These are phyloP conservation scores for Hirsutella thompsonii DNA, from an alignment of 2,329 filamentous ascomycete species.

Conservation along the genomic window DNA sequence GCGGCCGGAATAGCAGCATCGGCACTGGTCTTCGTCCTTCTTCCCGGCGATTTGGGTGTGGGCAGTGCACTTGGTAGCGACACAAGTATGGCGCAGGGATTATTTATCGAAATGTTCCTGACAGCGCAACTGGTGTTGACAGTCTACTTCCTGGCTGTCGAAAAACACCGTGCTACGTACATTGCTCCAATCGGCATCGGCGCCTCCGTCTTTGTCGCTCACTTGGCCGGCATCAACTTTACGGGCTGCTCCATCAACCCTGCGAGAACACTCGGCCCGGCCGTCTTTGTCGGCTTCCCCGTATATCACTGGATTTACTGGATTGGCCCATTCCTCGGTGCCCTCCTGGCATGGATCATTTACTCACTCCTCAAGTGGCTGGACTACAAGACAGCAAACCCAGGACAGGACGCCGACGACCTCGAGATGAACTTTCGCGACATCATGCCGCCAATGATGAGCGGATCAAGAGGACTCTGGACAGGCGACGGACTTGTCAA, in stretches of 20 bases:
- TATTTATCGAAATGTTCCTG: conserved; percentile 56
- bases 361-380: conserved; percentile 38
- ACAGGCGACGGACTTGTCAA: conserved; percentile 1
- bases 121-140: conserved; percentile 51
- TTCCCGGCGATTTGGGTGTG: conserved; percentile 44
- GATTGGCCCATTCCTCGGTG: conserved; percentile 37
- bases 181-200: conserved; percentile 63
- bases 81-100: conserved; percentile 39
- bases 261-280: conserved; percentile 36
- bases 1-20: conserved; percentile 45
- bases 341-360: conserved; percentile 32
- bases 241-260: conserved; percentile 38
- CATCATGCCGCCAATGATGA: not conserved
- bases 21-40: conserved; percentile 40
- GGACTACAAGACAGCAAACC: conserved; percentile 37
- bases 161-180: conserved; percentile 62
- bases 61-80: conserved; percentile 40
- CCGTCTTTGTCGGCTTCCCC: conserved; percentile 27
- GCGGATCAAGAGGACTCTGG: not conserved
- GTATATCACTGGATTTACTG: conserved; percentile 42
- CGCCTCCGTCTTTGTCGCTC: conserved; percentile 51
- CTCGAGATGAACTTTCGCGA: conserved; percentile 9
- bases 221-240: conserved; percentile 31
- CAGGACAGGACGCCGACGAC: conserved; percentile 30
- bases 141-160: conserved; percentile 56